Evolutionary conservation across 2,329 filamentous ascomycete species (phyloP), one percentile per base, ranked within the genome.

Genomic region (Aureobasidium sp.): DNA sequence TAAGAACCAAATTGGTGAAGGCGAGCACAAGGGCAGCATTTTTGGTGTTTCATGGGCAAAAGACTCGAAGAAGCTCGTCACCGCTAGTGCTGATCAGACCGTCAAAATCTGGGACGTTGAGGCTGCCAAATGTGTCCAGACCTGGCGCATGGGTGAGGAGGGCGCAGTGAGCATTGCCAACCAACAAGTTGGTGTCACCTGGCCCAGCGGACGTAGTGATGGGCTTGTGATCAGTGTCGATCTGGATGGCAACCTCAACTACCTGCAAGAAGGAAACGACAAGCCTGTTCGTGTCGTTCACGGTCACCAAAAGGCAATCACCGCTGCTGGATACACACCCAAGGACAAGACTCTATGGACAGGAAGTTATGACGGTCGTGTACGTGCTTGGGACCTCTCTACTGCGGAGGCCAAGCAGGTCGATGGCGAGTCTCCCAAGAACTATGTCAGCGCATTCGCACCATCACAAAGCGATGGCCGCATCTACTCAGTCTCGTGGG

Each of bases 151-250:
- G 72, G 92, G 92, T 26, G 85, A 84, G 36, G 88, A 92, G 46
- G 87, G 87, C 17, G 79, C 78, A 48, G 82, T 87, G 65, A 91
- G 84, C 71, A 80, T 97, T 41, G 82, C 82, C 3, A 84, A 97
- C 72, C 94, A 99, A 75, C 94, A 99, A 73, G 90, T 97, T 36
- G 94, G 94, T 59, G 91, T 99, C 6, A 90, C 94, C 10, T 96
- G 92, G 86, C 90, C 92, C 1, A 82, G 85, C 51, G 89, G 89
- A 52, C 84, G 93, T 66, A 88, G 79, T 59, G 94, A 99, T 72
- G 90, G 89, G 34, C 79, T 97, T 64, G 86, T 99, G 66, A 92
- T 99, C 73, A 96, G 90, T 73, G 79, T 97, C 67, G 94, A 91
- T 68, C 82, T 97, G 24, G 86, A 87, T 56, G 94, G 94, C 27